phyloP scores from a whole-genome alignment of 169 alveolate genomes.

The Plasmodium gonderi region DNA sequence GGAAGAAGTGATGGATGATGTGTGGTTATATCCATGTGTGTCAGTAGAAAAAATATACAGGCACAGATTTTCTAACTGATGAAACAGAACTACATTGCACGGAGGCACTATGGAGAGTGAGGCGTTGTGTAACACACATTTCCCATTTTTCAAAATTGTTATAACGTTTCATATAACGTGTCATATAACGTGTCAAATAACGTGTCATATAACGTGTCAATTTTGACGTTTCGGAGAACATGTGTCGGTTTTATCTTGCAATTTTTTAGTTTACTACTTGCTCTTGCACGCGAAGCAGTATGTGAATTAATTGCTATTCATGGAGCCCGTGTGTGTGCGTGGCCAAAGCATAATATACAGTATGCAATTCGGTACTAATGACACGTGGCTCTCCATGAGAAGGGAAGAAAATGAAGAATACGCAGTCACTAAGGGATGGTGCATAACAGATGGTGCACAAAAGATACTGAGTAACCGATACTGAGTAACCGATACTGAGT shows the following conservation, averaged over 20 bases:
- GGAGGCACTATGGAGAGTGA: not conserved
- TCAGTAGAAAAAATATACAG: not conserved
- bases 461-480: too few species aligned
- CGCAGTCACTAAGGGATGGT: too few species aligned
- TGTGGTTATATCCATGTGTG: not conserved
- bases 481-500: too few species aligned
- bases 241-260: conserved; percentile 21
- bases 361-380: too few species aligned
- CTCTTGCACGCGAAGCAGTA: conserved; percentile 21
- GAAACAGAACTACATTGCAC: not conserved
- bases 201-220: too few species aligned
- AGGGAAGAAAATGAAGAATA: too few species aligned
- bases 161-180: too few species aligned
- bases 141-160: not conserved
- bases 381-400: too few species aligned
- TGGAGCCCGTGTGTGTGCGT: too few species aligned
- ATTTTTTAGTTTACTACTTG: conserved; percentile 40
- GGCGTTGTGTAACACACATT: not conserved
- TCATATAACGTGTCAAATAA: too few species aligned
- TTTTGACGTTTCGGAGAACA: not conserved
- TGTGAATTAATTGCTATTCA: conserved; percentile 52
- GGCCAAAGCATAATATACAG: too few species aligned
- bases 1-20: not conserved
- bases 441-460: too few species aligned
- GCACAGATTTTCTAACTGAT: not conserved